These are phyloP conservation scores for Cyclotella choctawhatcheeana DNA, from an alignment of 108 stramenopile species.

Conservation along the genomic window DNA sequence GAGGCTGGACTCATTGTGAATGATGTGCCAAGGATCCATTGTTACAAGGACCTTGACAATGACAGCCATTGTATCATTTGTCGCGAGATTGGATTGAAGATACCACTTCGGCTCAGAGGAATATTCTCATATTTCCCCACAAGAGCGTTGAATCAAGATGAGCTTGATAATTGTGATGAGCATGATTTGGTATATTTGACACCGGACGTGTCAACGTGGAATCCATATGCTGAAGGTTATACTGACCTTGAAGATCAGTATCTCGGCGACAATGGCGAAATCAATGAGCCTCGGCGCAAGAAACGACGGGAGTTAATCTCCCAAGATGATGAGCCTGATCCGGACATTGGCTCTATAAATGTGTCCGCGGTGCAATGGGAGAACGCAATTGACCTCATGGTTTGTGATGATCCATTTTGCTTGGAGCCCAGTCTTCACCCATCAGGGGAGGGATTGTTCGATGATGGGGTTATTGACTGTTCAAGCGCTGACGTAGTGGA, in stretches of 20 bases:
- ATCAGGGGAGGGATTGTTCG: not conserved
- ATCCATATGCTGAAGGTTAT: slow-evolving; percentile 29
- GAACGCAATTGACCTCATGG: not conserved
- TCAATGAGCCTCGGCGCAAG: not conserved
- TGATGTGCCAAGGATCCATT: slow-evolving; percentile 43
- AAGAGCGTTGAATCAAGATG: not conserved
- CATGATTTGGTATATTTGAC: slow-evolving; percentile 10
- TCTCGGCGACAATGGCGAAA: not conserved
- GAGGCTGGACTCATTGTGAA: slow-evolving; percentile 43
- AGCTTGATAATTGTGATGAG: slow-evolving; percentile 16
- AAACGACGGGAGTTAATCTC: not conserved
- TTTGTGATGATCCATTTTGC: no score
- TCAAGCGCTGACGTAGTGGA: no score
- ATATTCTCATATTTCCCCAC: slow-evolving; percentile 15
- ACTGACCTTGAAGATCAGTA: slow-evolving; percentile 17
- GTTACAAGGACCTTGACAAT: not conserved
- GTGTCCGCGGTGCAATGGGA: slow-evolving; percentile 3
- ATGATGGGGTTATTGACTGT: no score
- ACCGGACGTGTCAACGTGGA: slow-evolving; percentile 26
- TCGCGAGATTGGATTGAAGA: not conserved
- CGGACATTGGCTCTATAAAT: not conserved
- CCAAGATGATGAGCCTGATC: not conserved
- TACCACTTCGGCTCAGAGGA: slow-evolving; percentile 6
- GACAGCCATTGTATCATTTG: slow-evolving; percentile 14
- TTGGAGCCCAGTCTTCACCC: no score